Conservation (phyloP, 2,329 filamentous ascomycete species). For the Exophiala phaeomuriformis region DNA sequence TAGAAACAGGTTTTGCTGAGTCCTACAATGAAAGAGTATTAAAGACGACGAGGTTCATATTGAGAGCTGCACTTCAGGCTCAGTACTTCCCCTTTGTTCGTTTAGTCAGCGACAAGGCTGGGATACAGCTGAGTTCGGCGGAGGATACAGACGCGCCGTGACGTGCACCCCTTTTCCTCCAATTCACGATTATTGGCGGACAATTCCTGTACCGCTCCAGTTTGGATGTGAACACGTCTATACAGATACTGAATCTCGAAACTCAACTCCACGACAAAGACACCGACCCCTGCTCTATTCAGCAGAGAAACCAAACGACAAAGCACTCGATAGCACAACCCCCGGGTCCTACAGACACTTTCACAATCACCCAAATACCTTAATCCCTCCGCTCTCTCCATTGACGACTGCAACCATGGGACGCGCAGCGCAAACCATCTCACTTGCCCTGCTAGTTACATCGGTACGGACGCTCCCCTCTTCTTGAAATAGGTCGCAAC, state of each 20-base stretch:
- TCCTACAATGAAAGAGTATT: not conserved
- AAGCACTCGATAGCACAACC: too few relatives aligned
- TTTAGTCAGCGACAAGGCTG: slow-evolving; percentile 5
- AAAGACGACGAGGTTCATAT: not conserved
- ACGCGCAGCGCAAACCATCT: slow-evolving; percentile 86
- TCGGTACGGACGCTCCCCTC: slow-evolving; percentile 22
- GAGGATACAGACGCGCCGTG: not conserved
- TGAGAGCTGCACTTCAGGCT: not conserved
- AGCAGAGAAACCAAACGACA: too few relatives aligned
- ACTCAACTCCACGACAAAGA: too few relatives aligned
- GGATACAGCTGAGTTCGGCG: slow-evolving; percentile 5
- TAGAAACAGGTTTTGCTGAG: too few relatives aligned
- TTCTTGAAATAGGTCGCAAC: too few relatives aligned
- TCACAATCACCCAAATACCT: too few relatives aligned
- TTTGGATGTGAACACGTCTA: not conserved
- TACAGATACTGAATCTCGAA: too few relatives aligned
- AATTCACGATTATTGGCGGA: too few relatives aligned
- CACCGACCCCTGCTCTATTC: too few relatives aligned
- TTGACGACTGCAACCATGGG: slow-evolving; percentile 58
- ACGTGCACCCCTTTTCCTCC: slow-evolving; percentile 1
- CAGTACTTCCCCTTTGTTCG: not conserved
- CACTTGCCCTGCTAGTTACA: slow-evolving; percentile 43
- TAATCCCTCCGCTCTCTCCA: too few relatives aligned
- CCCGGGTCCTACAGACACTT: too few relatives aligned
- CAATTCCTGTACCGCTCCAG: too few relatives aligned